A percentile compares a stretch with the other conserved stretches of the same genome.
These are phyloP conservation scores for Amphirosellinia nigrospora DNA, from an alignment of 495 filamentous ascomycete species.

Conservation along the genomic window DNA sequence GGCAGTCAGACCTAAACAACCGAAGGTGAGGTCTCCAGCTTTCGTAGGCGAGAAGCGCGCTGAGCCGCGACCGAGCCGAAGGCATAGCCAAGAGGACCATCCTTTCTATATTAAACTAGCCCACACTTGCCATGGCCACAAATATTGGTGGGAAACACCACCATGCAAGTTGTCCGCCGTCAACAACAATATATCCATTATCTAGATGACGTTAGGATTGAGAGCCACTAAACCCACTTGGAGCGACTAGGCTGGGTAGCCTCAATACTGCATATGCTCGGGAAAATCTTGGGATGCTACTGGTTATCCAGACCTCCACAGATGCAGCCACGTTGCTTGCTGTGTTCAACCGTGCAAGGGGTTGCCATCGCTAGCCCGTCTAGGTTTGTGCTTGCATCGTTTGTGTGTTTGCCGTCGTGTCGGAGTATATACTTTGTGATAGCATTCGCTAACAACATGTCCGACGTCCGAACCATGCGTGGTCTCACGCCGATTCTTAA, in stretches of 20 bases:
- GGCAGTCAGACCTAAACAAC: not conserved
- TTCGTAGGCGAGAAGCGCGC: not conserved
- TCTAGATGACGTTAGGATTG: constrained; percentile 19
- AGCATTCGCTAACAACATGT: not conserved
- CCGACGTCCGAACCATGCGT: not conserved
- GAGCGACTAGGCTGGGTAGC: constrained; percentile 20
- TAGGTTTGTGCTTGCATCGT: not conserved
- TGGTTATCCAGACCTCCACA: constrained; percentile 12
- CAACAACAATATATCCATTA: constrained; percentile 2
- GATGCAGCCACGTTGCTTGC: constrained; percentile 15
- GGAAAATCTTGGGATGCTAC: constrained; percentile 4
- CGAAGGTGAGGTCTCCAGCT: not conserved
- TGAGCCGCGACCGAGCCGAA: constrained; percentile 1
- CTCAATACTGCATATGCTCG: constrained; percentile 14
- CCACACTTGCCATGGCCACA: not conserved
- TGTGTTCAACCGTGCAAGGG: constrained; percentile 5
- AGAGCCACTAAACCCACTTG: constrained; percentile 9
- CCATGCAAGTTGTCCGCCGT: not conserved
- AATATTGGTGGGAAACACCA: not conserved
- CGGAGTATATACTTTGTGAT: not conserved
- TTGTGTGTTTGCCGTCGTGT: not conserved
- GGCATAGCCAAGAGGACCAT: not conserved
- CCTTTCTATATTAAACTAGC: not conserved
- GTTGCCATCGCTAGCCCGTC: not conserved
- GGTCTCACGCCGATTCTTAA: not conserved